A percentile compares a stretch with the other conserved stretches of the same genome.
Conservation (phyloP, 2,329 filamentous ascomycete species). For the Sclerotinia nivalis region DNA sequence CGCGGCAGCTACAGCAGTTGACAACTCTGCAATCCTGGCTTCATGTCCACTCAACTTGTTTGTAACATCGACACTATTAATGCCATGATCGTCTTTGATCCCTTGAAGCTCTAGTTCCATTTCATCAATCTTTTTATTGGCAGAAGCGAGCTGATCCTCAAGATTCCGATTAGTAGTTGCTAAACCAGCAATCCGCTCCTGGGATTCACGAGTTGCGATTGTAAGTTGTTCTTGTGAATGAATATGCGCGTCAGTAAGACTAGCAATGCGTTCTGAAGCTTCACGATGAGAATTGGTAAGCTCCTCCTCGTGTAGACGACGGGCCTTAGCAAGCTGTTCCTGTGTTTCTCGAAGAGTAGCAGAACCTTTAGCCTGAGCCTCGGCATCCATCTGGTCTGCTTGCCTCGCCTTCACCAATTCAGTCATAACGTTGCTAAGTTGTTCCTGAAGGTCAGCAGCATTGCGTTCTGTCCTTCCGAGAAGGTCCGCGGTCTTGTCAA, state of each 20-base stretch:
- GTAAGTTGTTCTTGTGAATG: slow-evolving; percentile 15
- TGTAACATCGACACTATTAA: slow-evolving; percentile 38
- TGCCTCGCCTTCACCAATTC: slow-evolving; percentile 40
- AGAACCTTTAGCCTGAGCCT: slow-evolving; percentile 34
- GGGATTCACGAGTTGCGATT: slow-evolving; percentile 17
- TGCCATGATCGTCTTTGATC: slow-evolving; percentile 36
- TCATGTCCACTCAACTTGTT: slow-evolving; percentile 36
- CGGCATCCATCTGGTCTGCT: slow-evolving; percentile 31
- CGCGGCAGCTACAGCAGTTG: slow-evolving; percentile 33
- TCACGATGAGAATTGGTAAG: slow-evolving; percentile 20
- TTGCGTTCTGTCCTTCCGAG: slow-evolving; percentile 42
- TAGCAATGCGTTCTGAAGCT: slow-evolving; percentile 17
- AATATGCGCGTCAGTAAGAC: slow-evolving; percentile 7
- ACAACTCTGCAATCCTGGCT: slow-evolving; percentile 35
- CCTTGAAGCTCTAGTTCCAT: slow-evolving; percentile 41
- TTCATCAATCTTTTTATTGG: slow-evolving; percentile 37
- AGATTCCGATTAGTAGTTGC: slow-evolving; percentile 19
- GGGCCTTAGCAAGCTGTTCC: slow-evolving; percentile 25
- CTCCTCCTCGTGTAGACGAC: slow-evolving; percentile 20
- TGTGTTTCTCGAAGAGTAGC: slow-evolving; percentile 31
- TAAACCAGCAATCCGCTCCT: slow-evolving; percentile 17
- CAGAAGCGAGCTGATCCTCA: slow-evolving; percentile 22
- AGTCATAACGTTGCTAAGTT: slow-evolving; percentile 41
- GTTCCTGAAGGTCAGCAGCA: slow-evolving; percentile 37
- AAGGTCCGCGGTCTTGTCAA: slow-evolving; percentile 48